Evolutionary conservation across 2,329 filamentous ascomycete species (phyloP).

Genomic region (Arthroderma sp.): DNA sequence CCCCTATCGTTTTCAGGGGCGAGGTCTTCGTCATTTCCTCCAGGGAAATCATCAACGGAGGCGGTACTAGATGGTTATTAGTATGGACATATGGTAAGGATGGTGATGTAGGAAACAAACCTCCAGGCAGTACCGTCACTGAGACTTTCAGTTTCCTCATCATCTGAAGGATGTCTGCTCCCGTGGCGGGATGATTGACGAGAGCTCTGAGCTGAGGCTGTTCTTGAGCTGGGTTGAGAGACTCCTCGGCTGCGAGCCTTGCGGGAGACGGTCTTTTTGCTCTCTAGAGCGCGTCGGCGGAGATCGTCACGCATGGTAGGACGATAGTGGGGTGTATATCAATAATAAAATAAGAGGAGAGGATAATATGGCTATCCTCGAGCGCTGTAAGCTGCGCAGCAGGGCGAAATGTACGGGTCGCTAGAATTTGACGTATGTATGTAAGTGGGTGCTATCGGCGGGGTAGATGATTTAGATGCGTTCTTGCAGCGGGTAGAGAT

Average conservation of each 20-base stretch:
- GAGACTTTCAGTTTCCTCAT: conserved; percentile 42
- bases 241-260: conserved; percentile 36
- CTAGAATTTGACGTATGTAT: no score
- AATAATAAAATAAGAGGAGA: no score
- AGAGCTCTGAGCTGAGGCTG: conserved; percentile 39
- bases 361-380: no score
- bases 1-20: conserved; percentile 1
- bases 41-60: conserved; percentile 47
- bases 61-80: conserved; percentile 36
- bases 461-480: no score
- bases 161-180: conserved; percentile 45
- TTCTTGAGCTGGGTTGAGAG: conserved; percentile 41
- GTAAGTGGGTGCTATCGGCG: no score
- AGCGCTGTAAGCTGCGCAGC: no score
- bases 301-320: conserved; percentile 32
- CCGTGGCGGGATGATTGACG: conserved; percentile 40
- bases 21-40: conserved; percentile 37
- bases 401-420: no score
- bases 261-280: conserved; percentile 51
- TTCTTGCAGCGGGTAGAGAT: no score
- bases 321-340: neutral
- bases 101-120: neutral
- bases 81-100: neutral
- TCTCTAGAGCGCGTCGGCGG: conserved; percentile 48
- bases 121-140: conserved; percentile 48